Percentiles rank a stretch among this genome's conserved stretches.
Evolutionary conservation across 495 filamentous ascomycete species (phyloP).

Genomic region (Venustampulla echinocandica): DNA sequence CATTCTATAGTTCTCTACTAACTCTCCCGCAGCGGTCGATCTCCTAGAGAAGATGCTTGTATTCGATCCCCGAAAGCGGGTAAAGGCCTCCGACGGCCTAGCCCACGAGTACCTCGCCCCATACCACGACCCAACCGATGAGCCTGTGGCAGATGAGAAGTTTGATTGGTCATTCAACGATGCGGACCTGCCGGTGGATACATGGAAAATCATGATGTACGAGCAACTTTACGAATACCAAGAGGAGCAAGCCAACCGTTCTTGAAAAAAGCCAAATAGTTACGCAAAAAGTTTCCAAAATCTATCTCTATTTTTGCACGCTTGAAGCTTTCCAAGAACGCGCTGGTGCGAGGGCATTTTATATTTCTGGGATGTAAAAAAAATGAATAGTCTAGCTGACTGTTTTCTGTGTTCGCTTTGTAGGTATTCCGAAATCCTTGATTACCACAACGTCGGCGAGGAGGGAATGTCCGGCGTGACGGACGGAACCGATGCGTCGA

Average conservation of each 20-base stretch:
- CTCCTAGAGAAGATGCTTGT: constrained; percentile 95
- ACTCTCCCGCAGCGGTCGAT: constrained; percentile 60
- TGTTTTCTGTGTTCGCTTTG: constrained; percentile 17
- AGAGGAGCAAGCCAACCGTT: constrained; percentile 10
- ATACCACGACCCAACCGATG: constrained; percentile 94
- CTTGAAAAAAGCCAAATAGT: not conserved
- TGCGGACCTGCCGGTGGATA: constrained; percentile 92
- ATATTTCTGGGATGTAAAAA: not conserved
- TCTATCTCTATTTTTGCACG: not conserved
- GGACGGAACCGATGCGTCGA: no score
- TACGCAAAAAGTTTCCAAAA: not conserved
- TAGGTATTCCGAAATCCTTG: constrained; percentile 99
- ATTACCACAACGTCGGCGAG: constrained; percentile 81
- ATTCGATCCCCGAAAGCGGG: constrained; percentile 88
- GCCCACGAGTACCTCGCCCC: constrained; percentile 89
- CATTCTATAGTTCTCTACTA: not conserved
- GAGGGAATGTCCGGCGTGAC: no score
- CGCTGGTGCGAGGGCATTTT: not conserved
- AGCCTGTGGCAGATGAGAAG: constrained; percentile 92
- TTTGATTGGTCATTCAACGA: constrained; percentile 99
- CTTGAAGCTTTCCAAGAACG: constrained; percentile 4
- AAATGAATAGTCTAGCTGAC: constrained; percentile 23
- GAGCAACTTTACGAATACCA: constrained; percentile 28
- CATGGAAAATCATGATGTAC: constrained; percentile 99
- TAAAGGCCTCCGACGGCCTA: constrained; percentile 75